These are phyloP conservation scores for Pinus albicaulis DNA, from an alignment of 75 land plant species.

Conservation along the genomic window DNA sequence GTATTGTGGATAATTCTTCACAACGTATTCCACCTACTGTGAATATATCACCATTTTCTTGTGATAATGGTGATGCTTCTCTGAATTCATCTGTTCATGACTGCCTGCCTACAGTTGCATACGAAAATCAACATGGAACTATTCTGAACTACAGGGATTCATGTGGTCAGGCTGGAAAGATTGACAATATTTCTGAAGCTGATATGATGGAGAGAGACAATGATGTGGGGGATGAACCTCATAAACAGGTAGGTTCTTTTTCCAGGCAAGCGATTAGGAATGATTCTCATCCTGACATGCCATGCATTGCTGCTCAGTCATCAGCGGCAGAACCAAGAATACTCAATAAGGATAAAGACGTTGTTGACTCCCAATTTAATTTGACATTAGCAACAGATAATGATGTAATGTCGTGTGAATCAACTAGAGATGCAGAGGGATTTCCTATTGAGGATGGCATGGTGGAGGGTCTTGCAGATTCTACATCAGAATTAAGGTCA, in stretches of 20 bases:
- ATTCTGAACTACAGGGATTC: too few relatives aligned
- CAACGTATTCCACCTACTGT: background rate
- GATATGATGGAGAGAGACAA: constrained; percentile 7
- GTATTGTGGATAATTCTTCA: background rate
- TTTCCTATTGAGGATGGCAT: background rate
- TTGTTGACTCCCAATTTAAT: background rate
- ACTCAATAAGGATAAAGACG: background rate
- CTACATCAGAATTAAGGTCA: background rate
- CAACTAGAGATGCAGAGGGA: background rate
- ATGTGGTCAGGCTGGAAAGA: too few relatives aligned
- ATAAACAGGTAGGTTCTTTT: too few relatives aligned
- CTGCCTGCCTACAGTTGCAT: too few relatives aligned
- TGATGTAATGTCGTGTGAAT: background rate
- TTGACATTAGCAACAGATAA: background rate
- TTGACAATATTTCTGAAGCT: too few relatives aligned
- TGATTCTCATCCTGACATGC: background rate
- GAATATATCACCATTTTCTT: background rate
- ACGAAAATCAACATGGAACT: too few relatives aligned
- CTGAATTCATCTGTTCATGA: background rate
- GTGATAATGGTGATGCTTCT: background rate
- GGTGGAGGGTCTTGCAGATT: background rate
- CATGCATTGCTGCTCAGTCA: background rate
- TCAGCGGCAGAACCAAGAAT: background rate
- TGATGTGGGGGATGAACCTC: too few relatives aligned
- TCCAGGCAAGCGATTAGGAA: background rate